Evolutionary conservation across 441 rosid species (phyloP).

Genomic region (Erodium moschatum): DNA sequence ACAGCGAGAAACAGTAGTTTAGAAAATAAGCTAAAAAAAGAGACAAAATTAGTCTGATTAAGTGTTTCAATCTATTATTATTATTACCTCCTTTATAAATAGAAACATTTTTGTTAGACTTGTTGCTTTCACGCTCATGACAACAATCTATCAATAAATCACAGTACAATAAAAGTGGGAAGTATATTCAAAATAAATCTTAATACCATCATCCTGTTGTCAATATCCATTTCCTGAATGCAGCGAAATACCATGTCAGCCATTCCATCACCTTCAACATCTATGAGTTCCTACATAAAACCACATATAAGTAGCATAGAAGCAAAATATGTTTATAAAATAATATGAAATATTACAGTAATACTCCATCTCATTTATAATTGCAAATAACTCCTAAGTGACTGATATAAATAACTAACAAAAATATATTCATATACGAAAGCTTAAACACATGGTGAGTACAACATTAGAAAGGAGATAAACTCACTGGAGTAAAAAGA

Average conservation of each 20-base stretch:
- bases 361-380: background rate
- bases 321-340: background rate
- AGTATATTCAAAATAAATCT: constrained; percentile 9
- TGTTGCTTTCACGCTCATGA: no score
- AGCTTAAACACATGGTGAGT: background rate
- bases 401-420: constrained; percentile 11
- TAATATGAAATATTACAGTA: background rate
- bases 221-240: constrained; percentile 99
- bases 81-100: no score
- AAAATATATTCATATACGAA: constrained; percentile 9
- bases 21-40: no score
- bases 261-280: constrained; percentile 99
- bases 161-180: background rate
- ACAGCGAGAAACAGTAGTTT: no score
- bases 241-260: constrained; percentile 99
- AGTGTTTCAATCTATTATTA: no score
- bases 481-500: constrained; percentile 80
- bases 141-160: no score
- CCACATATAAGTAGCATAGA: background rate
- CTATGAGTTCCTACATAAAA: constrained; percentile 69
- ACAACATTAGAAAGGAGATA: constrained; percentile 4
- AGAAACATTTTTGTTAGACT: no score
- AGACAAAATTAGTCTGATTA: no score
- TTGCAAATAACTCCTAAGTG: background rate
- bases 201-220: constrained; percentile 86